These are phyloP conservation scores for Aspergillus proliferans DNA, from an alignment of 2,329 filamentous ascomycete genomes.

Conservation along the genomic window DNA sequence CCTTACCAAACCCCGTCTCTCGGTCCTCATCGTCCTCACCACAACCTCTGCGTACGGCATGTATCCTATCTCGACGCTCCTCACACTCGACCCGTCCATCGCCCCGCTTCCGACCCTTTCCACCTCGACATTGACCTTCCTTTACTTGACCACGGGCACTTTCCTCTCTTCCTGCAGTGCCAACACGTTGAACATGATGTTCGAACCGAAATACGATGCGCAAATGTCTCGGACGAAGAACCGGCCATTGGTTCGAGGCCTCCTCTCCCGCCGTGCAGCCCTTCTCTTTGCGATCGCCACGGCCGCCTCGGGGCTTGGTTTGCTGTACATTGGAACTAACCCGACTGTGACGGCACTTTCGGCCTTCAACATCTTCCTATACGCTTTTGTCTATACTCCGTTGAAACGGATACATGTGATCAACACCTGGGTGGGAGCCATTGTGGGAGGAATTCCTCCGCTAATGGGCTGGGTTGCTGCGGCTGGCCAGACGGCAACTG, in stretches of 20 bases:
- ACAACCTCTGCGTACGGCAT: slow-evolving; percentile 87
- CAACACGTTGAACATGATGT: slow-evolving; percentile 95
- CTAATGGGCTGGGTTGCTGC: slow-evolving; percentile 98
- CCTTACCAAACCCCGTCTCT: slow-evolving; percentile 90
- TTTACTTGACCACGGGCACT: slow-evolving; percentile 87
- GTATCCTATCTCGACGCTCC: slow-evolving; percentile 83
- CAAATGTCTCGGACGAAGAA: slow-evolving; percentile 92
- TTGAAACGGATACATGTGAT: slow-evolving; percentile 78
- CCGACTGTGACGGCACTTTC: slow-evolving; percentile 85
- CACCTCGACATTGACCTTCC: slow-evolving; percentile 74
- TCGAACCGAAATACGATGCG: slow-evolving; percentile 83
- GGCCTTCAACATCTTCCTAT: slow-evolving; percentile 76
- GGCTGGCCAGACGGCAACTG: slow-evolving; percentile 75
- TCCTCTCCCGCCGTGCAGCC: slow-evolving; percentile 67
- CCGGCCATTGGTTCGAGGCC: slow-evolving; percentile 73
- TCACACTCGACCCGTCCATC: slow-evolving; percentile 71
- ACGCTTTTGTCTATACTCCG: slow-evolving; percentile 88
- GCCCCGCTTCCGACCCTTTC: slow-evolving; percentile 54
- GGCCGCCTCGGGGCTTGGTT: slow-evolving; percentile 61
- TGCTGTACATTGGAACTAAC: slow-evolving; percentile 85
- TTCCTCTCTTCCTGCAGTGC: slow-evolving; percentile 83
- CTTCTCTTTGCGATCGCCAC: slow-evolving; percentile 71
- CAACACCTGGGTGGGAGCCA: slow-evolving; percentile 91
- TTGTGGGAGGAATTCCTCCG: slow-evolving; percentile 89
- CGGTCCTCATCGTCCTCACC: slow-evolving; percentile 82